phyloP scores from a whole-genome alignment of 2,329 filamentous ascomycete genomes.

The Xylaria polymorpha region DNA sequence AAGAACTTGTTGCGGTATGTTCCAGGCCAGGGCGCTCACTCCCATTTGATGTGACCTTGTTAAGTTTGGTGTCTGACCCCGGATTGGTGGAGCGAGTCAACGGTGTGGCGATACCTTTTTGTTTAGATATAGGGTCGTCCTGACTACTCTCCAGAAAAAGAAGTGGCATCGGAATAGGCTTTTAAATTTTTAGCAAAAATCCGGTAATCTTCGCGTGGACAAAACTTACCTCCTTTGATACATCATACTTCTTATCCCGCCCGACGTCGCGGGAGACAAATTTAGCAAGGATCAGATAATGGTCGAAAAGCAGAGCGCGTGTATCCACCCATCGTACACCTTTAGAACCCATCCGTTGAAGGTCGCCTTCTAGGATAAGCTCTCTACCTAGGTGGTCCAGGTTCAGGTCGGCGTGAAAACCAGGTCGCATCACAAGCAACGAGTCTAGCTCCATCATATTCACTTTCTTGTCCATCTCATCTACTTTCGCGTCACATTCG shows the following conservation, averaged over 20 bases:
- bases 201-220: not conserved
- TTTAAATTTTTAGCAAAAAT: conserved; percentile 41
- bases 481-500: conserved; percentile 92
- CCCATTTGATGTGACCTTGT: conserved; percentile 64
- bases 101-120: conserved; percentile 77
- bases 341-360: conserved; percentile 88
- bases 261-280: conserved; percentile 76
- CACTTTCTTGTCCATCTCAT: conserved; percentile 91
- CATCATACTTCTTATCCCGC: conserved; percentile 88
- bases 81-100: conserved; percentile 71
- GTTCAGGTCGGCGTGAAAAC: conserved; percentile 90
- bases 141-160: conserved; percentile 91
- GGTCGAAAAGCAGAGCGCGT: conserved; percentile 92
- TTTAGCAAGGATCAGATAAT: conserved; percentile 95
- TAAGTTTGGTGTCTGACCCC: conserved; percentile 68
- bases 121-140: conserved; percentile 89
- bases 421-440: conserved; percentile 86
- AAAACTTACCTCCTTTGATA: conserved; percentile 82
- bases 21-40: conserved; percentile 69
- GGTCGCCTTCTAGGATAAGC: conserved; percentile 86
- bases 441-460: conserved; percentile 84
- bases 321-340: conserved; percentile 95
- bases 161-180: conserved; percentile 95
- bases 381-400: conserved; percentile 94
- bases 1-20: conserved; percentile 75